Conservation (phyloP, 2,329 filamentous ascomycete genomes). For the Xylaria sp. region DNA sequence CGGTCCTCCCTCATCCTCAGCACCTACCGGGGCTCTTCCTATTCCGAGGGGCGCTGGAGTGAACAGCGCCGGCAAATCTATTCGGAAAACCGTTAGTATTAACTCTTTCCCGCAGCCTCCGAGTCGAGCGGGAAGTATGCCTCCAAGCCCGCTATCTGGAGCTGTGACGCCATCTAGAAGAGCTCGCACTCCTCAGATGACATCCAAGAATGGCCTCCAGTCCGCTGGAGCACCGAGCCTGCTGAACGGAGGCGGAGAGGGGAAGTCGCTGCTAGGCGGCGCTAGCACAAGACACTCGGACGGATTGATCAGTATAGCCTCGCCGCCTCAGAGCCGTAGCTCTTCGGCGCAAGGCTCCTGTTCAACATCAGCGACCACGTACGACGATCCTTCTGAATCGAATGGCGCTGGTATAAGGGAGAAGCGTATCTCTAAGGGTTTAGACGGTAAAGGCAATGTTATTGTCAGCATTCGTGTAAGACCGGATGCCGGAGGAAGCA, state of each 20-base stretch:
- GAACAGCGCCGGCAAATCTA: constrained; percentile 67
- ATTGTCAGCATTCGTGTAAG: constrained; percentile 93
- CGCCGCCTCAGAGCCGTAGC: constrained; percentile 85
- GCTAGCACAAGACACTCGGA: constrained; percentile 72
- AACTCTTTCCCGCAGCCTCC: constrained; percentile 93
- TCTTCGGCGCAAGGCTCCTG: constrained; percentile 94
- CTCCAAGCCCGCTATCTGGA: constrained; percentile 63
- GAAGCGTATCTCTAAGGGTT: constrained; percentile 57
- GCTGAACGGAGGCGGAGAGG: constrained; percentile 78
- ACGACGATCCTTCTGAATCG: constrained; percentile 75
- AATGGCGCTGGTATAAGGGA: constrained; percentile 45
- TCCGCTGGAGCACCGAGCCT: constrained; percentile 69
- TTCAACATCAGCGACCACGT: constrained; percentile 86
- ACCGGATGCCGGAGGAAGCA: constrained; percentile 73
- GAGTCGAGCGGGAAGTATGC: constrained; percentile 67
- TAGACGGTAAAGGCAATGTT: constrained; percentile 89
- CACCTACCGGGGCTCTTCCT: constrained; percentile 59
- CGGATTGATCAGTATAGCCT: constrained; percentile 76
- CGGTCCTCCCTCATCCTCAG: constrained; percentile 56
- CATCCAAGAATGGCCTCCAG: constrained; percentile 58
- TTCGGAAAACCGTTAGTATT: constrained; percentile 91
- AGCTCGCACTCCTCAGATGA: constrained; percentile 57
- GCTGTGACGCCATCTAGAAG: constrained; percentile 54
- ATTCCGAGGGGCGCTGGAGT: constrained; percentile 60
- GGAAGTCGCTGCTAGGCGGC: constrained; percentile 70